These are phyloP conservation scores for Yamadazyma endophytica DNA, from an alignment of 805 yeast genomes.

Conservation along the genomic window DNA sequence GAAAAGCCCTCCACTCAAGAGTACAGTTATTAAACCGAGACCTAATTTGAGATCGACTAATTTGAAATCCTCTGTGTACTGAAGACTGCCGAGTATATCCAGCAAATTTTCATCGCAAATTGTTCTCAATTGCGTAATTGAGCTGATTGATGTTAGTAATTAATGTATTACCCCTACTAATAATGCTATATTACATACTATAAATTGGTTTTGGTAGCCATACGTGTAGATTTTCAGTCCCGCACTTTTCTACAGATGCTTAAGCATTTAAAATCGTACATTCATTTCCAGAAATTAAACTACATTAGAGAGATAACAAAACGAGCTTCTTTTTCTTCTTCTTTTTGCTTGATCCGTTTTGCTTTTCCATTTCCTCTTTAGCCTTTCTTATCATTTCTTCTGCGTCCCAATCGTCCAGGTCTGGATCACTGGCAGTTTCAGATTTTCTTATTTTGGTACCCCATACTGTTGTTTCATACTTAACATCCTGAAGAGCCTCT, in stretches of 20 bases:
- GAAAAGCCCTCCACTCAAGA: constrained; percentile 43
- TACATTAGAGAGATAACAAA: too few species aligned
- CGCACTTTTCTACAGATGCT: too few species aligned
- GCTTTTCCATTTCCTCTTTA: constrained; percentile 39
- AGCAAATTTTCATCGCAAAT: constrained; percentile 49
- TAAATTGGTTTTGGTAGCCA: constrained; percentile 19
- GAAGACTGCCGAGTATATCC: constrained; percentile 36
- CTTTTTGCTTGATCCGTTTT: constrained; percentile 30
- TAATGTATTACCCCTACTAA: too few species aligned
- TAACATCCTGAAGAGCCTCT: background rate
- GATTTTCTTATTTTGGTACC: constrained; percentile 57
- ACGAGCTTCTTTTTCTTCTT: constrained; percentile 47
- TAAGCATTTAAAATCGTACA: too few species aligned
- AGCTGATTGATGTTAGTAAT: constrained; percentile 21
- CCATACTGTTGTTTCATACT: constrained; percentile 62
- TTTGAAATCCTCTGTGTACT: constrained; percentile 45
- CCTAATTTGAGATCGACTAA: constrained; percentile 45
- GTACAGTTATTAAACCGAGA: constrained; percentile 45
- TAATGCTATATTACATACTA: constrained; percentile 24
- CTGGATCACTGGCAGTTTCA: constrained; percentile 23
- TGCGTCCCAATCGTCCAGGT: constrained; percentile 44
- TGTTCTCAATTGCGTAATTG: constrained; percentile 44
- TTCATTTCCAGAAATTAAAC: too few species aligned
- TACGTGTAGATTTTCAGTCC: constrained; percentile 5
- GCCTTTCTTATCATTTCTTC: constrained; percentile 51